A percentile compares a stretch with the other conserved stretches of the same genome.
phyloP scores from a whole-genome alignment of 306 rosid species.

The Trifolium pratense region DNA sequence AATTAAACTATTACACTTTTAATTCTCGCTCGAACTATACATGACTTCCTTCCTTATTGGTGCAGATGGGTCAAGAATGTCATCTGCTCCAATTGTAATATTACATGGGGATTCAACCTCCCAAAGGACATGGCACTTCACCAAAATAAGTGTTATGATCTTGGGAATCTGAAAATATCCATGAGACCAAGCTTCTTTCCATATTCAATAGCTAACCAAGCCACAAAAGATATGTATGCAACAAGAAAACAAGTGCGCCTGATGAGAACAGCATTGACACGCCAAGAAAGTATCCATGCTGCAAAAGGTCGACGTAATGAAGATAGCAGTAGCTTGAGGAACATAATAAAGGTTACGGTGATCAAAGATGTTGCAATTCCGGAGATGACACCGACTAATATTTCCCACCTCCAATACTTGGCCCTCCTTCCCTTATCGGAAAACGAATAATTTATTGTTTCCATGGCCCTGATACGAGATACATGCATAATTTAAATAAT shows the following conservation, averaged over 20 bases:
- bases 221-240: constrained; percentile 64
- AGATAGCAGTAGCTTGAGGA: constrained; percentile 56
- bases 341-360: constrained; percentile 55
- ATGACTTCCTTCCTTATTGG: constrained; percentile 40
- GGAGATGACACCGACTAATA: constrained; percentile 59
- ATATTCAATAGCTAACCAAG: constrained; percentile 69
- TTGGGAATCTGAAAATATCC: constrained; percentile 54
- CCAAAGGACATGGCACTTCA: constrained; percentile 30
- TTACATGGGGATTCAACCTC: constrained; percentile 10
- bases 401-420: constrained; percentile 74
- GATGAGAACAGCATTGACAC: constrained; percentile 40
- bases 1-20: constrained; percentile 28
- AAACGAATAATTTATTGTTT: constrained; percentile 63
- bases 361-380: constrained; percentile 79
- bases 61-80: constrained; percentile 27
- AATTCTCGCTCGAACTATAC: constrained; percentile 40
- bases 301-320: constrained; percentile 44
- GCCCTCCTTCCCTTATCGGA: constrained; percentile 45
- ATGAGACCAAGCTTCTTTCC: constrained; percentile 68
- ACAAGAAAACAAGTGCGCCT: constrained; percentile 62
- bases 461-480: constrained; percentile 62
- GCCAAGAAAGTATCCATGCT: constrained; percentile 40
- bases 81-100: constrained; percentile 36
- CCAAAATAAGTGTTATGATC: constrained; percentile 45
- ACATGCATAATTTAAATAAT: constrained; percentile 35